Evolutionary conservation across 768 basidiomycete genomes (phyloP).

Genomic region (Coprinopsis sp.): DNA sequence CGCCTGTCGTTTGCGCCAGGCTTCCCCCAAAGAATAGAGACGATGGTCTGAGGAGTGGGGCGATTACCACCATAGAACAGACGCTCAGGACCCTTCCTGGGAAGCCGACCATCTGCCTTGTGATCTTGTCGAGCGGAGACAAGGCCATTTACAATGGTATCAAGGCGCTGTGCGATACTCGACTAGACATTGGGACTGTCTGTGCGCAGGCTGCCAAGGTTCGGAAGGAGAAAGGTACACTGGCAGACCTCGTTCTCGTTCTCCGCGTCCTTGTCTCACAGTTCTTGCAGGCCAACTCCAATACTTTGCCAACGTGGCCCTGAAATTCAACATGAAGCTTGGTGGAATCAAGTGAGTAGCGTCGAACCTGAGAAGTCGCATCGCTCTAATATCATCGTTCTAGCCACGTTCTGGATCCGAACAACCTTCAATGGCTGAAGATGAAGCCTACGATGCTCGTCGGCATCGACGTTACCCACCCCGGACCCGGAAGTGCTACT

Average conservation of each 20-base stretch:
- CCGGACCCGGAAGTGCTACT: slow-evolving; percentile 65
- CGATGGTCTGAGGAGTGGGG: slow-evolving; percentile 51
- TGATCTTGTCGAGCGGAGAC: slow-evolving; percentile 65
- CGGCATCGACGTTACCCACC: slow-evolving; percentile 81
- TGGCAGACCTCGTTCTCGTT: slow-evolving; percentile 25
- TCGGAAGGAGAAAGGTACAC: slow-evolving; percentile 58
- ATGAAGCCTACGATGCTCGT: slow-evolving; percentile 70
- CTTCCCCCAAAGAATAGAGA: slow-evolving; percentile 48
- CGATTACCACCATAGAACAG: slow-evolving; percentile 42
- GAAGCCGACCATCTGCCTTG: slow-evolving; percentile 56
- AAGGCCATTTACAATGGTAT: slow-evolving; percentile 74
- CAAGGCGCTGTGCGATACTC: slow-evolving; percentile 66
- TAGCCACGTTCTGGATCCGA: slow-evolving; percentile 45
- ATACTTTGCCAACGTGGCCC: slow-evolving; percentile 77
- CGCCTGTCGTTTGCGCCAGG: slow-evolving; percentile 33
- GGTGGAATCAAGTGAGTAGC: slow-evolving; percentile 66
- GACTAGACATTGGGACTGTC: slow-evolving; percentile 62
- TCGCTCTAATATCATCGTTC: slow-evolving; percentile 3
- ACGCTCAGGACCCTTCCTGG: slow-evolving; percentile 35
- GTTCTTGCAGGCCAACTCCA: slow-evolving; percentile 47
- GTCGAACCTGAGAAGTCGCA: not conserved
- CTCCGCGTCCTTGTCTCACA: slow-evolving; percentile 12
- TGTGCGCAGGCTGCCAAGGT: slow-evolving; percentile 74
- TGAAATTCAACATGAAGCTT: slow-evolving; percentile 82
- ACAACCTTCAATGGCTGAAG: slow-evolving; percentile 56